Base-by-base conservation (phyloP, 352 stramenopile genomes). In the Phytophthora cactorum region DNA sequence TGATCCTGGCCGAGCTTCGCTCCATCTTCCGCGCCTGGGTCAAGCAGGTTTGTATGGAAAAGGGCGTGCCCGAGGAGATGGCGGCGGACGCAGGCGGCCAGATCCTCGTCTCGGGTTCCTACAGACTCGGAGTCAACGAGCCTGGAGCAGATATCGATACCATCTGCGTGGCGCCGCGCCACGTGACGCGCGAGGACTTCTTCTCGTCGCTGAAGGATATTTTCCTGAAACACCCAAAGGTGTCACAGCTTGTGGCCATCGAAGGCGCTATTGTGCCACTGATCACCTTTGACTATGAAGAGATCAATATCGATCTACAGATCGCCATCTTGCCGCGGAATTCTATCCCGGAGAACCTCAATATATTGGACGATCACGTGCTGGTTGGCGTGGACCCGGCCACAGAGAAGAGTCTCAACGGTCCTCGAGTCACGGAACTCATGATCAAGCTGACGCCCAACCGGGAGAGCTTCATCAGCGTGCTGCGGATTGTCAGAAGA, bases 241-340 rank as follows among this genome's bases (percentile, higher is more conserved):
- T 99, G 12, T 95, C 84, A 3, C 63, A 81, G 59, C 69, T 96
- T 17, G 86, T 96, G 47, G 63, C 89, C 4, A 96, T 96, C 55
- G 89, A 96, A 68, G 87, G 88, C 49, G 96, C 97, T 1, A 88
- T 97, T 15, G 97, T 99, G 56, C 97, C 97, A 2, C 98, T 99
- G 69, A 88, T 99, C 49, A 99, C 97, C 14, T 99, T 99, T 70
- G 97, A 99, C 82, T 99, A 98, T 70, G 95, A 99, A 68, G 97
- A 98, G 54, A 97, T 99, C 69, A 99, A 99, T 69, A 99, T 99
- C 66, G 98, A 99, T 87, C 78, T 99, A 17, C 88, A 99, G 53
- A 99, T 99, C 75, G 97, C 97, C 11, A 92, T 97, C 43, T 67
- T 99, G 15, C 96, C 97, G 51, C 77, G 91, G 52, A 96, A 96